Conservation (phyloP, 2,329 filamentous ascomycete species). For the Diaporthe vaccinii region DNA sequence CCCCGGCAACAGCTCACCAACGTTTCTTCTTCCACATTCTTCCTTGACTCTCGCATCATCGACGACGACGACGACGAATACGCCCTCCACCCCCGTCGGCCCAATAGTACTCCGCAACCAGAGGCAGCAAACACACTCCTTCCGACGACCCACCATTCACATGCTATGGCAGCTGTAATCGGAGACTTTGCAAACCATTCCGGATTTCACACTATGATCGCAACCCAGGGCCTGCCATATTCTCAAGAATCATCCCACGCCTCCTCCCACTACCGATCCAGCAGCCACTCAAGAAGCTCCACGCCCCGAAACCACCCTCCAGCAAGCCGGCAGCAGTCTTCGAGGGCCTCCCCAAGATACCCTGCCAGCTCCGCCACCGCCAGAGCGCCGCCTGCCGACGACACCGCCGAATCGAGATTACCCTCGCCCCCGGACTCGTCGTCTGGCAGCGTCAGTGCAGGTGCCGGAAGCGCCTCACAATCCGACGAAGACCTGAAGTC, state of each 20-base stretch:
- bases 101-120: neutral
- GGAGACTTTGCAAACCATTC: slow-evolving; percentile 82
- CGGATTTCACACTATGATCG: slow-evolving; percentile 80
- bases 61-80: slow-evolving; percentile 6
- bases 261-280: slow-evolving; percentile 53
- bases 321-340: slow-evolving; percentile 34
- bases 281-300: slow-evolving; percentile 50
- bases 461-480: slow-evolving; percentile 44
- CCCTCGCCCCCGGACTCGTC: slow-evolving; percentile 69
- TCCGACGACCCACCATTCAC: slow-evolving; percentile 1
- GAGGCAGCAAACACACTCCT: neutral
- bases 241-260: slow-evolving; percentile 63
- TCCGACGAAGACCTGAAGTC: slow-evolving; percentile 42
- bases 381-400: slow-evolving; percentile 32
- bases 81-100: neutral
- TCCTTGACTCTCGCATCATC: neutral
- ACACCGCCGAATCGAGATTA: slow-evolving; percentile 61
- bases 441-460: slow-evolving; percentile 55
- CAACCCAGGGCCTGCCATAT: slow-evolving; percentile 57
- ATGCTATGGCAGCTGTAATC: slow-evolving; percentile 75
- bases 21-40: slow-evolving; percentile 20
- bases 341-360: slow-evolving; percentile 26
- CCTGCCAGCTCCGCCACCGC: neutral
- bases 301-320: slow-evolving; percentile 48
- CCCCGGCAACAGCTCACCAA: slow-evolving; percentile 29